Base-by-base conservation (phyloP, 768 basidiomycete species). In the Mycena kentingensis region DNA sequence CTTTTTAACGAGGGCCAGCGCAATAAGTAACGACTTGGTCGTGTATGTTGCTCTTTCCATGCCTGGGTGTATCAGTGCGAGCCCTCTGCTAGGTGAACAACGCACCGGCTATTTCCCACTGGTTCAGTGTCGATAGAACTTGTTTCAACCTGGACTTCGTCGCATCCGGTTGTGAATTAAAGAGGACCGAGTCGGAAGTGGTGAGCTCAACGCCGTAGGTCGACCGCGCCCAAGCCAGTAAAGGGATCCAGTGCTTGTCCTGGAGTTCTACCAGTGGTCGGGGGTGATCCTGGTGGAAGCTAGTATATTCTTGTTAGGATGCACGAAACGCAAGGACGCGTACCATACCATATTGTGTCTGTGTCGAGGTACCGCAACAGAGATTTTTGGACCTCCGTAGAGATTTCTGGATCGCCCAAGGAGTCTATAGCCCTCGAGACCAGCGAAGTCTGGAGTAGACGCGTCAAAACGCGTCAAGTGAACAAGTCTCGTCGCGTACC, bases 21-120 rank as follows among this genome's bases (percentile, higher is more conserved):
- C 88, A 56, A 97, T 89, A 31, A 98, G 72, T 65, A 97, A 88
- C 0, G 93, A 96, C 70, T 98, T 99, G 22, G 90, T 86, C 3
- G 87, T 78, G 65, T 94, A 88, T 5, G 90, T 91, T 5, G 86
- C 88, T 31, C 96, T 85, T 69, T 98, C 97, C 77, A 98, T 83
- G 0, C 90, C 97, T 94, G 54, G 41, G 42, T 24, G 47, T 25
- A 55, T 47, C 5, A 27, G 19, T 10, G 19, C 28, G 26, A 21
- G 19, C 22, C 21, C 48, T 25, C 26, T 28, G 18, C 22, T 2
- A 22, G 24, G 22, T 18, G 52, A 48, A 41, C 25, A 22, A 73
- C 87, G 28, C 63, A 93, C 94, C 93, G 44, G 95, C 93, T 70
- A 98, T 75, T 68, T 94, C 83, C 90, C 90, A 98, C 29, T 78